Conservation (phyloP, 257 asterid species). For the Solanum gandarillasii region DNA sequence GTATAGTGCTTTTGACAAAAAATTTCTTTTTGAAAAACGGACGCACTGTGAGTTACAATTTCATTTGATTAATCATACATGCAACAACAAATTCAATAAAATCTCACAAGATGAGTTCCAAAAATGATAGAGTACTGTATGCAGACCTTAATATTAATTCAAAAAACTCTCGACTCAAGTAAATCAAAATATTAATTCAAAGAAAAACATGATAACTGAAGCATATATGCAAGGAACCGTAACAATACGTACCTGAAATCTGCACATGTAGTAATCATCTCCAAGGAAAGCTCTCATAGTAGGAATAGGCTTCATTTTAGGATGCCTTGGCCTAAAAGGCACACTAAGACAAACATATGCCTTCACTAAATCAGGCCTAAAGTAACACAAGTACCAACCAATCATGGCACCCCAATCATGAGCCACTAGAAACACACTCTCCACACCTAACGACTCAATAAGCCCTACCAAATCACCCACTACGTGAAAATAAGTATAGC, state of each 20-base stretch:
- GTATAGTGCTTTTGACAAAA: not conserved
- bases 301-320: conserved; percentile 47
- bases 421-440: conserved; percentile 53
- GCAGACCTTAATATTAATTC: too few relatives aligned
- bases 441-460: conserved; percentile 33
- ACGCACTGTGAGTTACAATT: not conserved
- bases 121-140: too few relatives aligned
- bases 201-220: not conserved
- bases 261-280: conserved; percentile 81
- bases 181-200: not conserved
- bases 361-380: conserved; percentile 72
- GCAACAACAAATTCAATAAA: not conserved
- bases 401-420: conserved; percentile 97
- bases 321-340: conserved; percentile 73
- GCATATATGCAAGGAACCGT: too few relatives aligned
- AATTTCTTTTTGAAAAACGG: not conserved
- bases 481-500: conserved; percentile 55
- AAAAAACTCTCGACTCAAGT: not conserved
- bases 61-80: not conserved
- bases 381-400: conserved; percentile 62
- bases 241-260: conserved; percentile 61
- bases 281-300: conserved; percentile 59
- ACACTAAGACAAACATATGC: conserved; percentile 52
- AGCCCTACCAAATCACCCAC: conserved; percentile 77
- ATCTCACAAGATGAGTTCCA: too few relatives aligned